Evolutionary conservation across 1,139 yeast species (phyloP).

Genomic region (Pichia sp.): DNA sequence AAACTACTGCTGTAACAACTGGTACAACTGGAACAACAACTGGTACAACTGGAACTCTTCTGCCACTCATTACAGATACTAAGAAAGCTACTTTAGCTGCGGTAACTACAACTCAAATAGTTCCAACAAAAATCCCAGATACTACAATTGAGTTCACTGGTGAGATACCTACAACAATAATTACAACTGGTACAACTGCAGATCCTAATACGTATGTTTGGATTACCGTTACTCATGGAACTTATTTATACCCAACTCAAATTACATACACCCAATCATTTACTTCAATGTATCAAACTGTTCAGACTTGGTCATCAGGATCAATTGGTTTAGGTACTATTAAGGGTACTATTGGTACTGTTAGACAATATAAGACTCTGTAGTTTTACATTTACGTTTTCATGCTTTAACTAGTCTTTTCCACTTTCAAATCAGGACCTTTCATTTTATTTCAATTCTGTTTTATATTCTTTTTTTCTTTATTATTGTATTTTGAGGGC

Average conservation of each 20-base stretch:
- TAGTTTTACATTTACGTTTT: no score
- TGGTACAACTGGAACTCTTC: no score
- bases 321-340: conserved; percentile 52
- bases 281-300: conserved; percentile 32
- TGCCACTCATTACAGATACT: not conserved
- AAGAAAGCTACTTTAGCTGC: not conserved
- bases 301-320: conserved; percentile 42
- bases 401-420: not conserved
- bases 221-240: conserved; percentile 15
- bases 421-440: no score
- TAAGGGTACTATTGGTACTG: conserved; percentile 50
- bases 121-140: conserved; percentile 2
- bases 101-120: not conserved
- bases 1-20: no score
- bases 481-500: no score
- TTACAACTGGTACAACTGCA: conserved; percentile 15
- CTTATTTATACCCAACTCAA: conserved; percentile 17
- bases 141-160: conserved; percentile 2
- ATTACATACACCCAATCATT: conserved; percentile 44
- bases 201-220: conserved; percentile 18
- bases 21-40: not conserved
- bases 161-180: conserved; percentile 7
- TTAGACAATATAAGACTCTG: conserved; percentile 35
- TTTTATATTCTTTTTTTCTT: not conserved
- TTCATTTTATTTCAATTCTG: no score